Conservation (phyloP, 768 basidiomycete genomes). For the Naganishia kalamii region DNA sequence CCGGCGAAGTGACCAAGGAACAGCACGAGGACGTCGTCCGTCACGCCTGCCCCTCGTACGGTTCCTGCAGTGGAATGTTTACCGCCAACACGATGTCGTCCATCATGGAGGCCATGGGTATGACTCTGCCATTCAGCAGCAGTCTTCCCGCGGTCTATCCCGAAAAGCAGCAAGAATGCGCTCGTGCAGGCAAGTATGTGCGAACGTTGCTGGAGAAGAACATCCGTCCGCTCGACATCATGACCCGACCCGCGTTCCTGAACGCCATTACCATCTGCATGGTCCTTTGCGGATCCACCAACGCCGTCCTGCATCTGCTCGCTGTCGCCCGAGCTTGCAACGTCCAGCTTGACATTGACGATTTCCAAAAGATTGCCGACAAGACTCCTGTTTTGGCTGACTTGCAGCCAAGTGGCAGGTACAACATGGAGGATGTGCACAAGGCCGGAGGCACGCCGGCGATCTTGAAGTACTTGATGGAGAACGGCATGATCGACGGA, state of each 20-base stretch:
- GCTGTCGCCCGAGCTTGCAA: conserved; percentile 69
- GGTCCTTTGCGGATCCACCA: conserved; percentile 76
- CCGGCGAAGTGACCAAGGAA: conserved; percentile 71
- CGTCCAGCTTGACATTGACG: conserved; percentile 67
- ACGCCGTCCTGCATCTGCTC: conserved; percentile 29
- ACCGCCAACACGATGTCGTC: conserved; percentile 72
- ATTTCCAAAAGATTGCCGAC: conserved; percentile 74
- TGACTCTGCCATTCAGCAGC: conserved; percentile 72
- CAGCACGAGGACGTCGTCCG: conserved; percentile 77
- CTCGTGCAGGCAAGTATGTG: conserved; percentile 68
- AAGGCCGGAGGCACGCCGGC: conserved; percentile 74
- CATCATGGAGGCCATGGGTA: conserved; percentile 55
- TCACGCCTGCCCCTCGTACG: conserved; percentile 76
- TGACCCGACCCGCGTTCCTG: conserved; percentile 95
- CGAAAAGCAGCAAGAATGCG: conserved; percentile 79
- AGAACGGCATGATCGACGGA: conserved; percentile 28
- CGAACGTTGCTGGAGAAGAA: conserved; percentile 68
- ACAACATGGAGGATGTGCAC: conserved; percentile 86
- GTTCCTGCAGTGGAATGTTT: conserved; percentile 59
- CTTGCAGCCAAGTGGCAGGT: conserved; percentile 57
- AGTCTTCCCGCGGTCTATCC: conserved; percentile 54
- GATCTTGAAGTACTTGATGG: conserved; percentile 27
- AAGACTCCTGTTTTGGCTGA: conserved; percentile 79
- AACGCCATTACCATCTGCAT: conserved; percentile 89
- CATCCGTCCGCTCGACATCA: conserved; percentile 83